A percentile compares a stretch with the other conserved stretches of the same genome.
Evolutionary conservation across 202 grass and related monocot species (phyloP).

Genomic region (Schoenoplectus triqueter): DNA sequence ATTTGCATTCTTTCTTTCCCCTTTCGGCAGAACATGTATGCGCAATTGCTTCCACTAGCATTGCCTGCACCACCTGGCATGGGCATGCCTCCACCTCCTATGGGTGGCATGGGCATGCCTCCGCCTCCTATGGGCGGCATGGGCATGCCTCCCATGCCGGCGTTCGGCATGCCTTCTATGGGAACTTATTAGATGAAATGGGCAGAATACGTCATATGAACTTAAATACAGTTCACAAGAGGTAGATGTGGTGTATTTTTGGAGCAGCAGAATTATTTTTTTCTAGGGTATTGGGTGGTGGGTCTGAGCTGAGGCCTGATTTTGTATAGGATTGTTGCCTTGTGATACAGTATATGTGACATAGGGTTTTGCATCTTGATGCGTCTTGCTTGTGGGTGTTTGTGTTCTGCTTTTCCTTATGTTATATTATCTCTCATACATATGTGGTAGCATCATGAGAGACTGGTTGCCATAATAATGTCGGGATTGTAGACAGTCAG

Average conservation of each 20-base stretch:
- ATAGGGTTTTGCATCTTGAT: constrained; percentile 24
- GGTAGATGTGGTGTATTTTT: constrained; percentile 9
- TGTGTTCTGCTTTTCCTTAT: constrained; percentile 13
- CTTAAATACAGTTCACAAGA: not conserved
- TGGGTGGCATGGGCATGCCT: constrained; percentile 85
- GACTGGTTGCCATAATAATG: constrained; percentile 26
- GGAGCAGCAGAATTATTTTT: not conserved
- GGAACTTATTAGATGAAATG: constrained; percentile 15
- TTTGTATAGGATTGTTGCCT: constrained; percentile 37
- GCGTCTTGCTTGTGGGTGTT: constrained; percentile 24
- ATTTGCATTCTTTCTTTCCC: constrained; percentile 1
- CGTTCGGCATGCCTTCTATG: constrained; percentile 61
- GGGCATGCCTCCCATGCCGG: constrained; percentile 85
- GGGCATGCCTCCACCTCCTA: constrained; percentile 50
- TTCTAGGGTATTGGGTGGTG: constrained; percentile 18
- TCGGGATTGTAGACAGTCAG: constrained; percentile 15
- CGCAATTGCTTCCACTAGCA: constrained; percentile 79
- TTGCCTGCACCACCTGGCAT: constrained; percentile 79
- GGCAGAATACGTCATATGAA: not conserved
- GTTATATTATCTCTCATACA: constrained; percentile 23
- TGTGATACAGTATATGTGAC: constrained; percentile 33
- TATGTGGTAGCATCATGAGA: constrained; percentile 28
- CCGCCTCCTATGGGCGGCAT: constrained; percentile 46
- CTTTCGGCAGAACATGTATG: constrained; percentile 85
- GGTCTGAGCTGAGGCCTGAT: constrained; percentile 18